These are phyloP conservation scores for Epichloe sp. DNA, from an alignment of 2,329 filamentous ascomycete genomes.

Conservation along the genomic window DNA sequence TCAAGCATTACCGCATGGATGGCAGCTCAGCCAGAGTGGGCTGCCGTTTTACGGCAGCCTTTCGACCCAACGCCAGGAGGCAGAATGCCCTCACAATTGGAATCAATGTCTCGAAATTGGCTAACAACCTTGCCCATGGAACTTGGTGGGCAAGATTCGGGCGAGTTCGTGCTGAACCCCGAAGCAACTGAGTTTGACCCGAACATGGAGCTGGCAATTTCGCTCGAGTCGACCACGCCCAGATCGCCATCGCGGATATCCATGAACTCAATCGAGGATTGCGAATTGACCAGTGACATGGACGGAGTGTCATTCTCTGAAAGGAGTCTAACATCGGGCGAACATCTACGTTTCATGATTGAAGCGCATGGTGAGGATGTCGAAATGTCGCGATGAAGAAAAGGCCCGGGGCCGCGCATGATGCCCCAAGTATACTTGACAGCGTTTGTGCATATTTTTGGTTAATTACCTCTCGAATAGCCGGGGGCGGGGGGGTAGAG, in stretches of 20 bases:
- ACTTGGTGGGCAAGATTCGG: neutral
- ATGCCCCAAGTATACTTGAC: neutral
- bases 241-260: neutral
- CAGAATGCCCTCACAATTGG: neutral
- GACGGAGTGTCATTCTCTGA: neutral
- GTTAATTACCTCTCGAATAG: neutral
- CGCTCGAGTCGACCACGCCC: neutral
- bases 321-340: neutral
- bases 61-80: slow-evolving; percentile 6
- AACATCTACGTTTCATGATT: neutral
- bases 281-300: neutral
- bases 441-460: neutral
- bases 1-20: slow-evolving; percentile 5
- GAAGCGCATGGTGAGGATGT: neutral
- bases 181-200: slow-evolving; percentile 5
- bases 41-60: neutral
- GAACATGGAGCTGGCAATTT: neutral
- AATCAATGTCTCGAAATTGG: neutral
- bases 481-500: neutral
- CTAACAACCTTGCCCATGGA: neutral
- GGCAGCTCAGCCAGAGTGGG: slow-evolving; percentile 3
- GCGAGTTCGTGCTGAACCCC: slow-evolving; percentile 5
- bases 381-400: neutral
- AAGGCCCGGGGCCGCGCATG: neutral
- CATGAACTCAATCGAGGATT: neutral